Percentiles rank a stretch among this genome's conserved stretches.
Conservation (phyloP, 1,284 basidiomycete genomes). For the Earliella scabrosa region DNA sequence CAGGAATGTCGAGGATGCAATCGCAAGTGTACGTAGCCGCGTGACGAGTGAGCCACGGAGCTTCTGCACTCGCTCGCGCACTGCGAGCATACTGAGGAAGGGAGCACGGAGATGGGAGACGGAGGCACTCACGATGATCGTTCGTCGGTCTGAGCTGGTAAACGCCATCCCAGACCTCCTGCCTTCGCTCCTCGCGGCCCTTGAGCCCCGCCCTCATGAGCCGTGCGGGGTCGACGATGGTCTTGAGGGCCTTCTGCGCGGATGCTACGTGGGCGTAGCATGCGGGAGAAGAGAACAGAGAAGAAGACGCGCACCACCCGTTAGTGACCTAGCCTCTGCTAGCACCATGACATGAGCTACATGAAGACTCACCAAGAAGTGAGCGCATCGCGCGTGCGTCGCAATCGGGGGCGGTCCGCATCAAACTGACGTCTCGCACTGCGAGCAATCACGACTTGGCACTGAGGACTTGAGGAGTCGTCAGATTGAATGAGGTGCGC, state of each 20-base stretch:
- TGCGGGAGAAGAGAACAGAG: conserved; percentile 63
- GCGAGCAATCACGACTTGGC: too few species aligned
- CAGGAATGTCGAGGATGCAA: conserved; percentile 40
- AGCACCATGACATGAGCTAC: too few species aligned
- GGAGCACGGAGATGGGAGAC: not conserved
- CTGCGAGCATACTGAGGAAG: conserved; percentile 38
- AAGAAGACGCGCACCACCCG: too few species aligned
- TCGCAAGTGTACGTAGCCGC: conserved; percentile 62
- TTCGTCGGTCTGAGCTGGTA: conserved; percentile 61
- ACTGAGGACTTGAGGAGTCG: too few species aligned
- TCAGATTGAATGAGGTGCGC: too few species aligned
- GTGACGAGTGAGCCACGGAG: conserved; percentile 61
- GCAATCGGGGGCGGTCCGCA: too few species aligned
- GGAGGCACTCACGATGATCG: conserved; percentile 59
- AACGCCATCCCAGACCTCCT: conserved; percentile 59
- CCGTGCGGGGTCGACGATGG: conserved; percentile 50
- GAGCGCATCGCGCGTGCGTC: too few species aligned
- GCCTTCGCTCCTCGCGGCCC: conserved; percentile 52
- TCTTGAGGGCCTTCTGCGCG: conserved; percentile 52
- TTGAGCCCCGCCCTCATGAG: conserved; percentile 54
- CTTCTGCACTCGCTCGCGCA: conserved; percentile 58
- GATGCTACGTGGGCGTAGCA: conserved; percentile 64
- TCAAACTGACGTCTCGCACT: too few species aligned
- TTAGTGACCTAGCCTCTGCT: too few species aligned
- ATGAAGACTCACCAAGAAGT: too few species aligned